Percentiles rank a stretch among this genome's conserved stretches.
Conservation (phyloP, 306 rosid species). For the Rosa persica region DNA sequence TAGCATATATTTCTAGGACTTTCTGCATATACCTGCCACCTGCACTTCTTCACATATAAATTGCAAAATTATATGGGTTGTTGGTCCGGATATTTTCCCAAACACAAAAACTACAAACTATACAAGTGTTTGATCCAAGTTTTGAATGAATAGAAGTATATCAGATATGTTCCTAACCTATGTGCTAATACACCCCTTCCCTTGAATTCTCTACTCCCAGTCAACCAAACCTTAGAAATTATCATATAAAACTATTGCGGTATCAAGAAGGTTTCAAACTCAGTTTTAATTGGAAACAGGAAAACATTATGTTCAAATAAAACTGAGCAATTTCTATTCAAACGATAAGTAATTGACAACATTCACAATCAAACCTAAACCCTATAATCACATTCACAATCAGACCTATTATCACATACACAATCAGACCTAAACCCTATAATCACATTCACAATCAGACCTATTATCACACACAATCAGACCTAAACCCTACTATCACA, state of each 20-base stretch:
- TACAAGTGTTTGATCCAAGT: too few relatives aligned
- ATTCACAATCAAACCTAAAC: not conserved
- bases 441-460: too few relatives aligned
- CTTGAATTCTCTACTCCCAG: too few relatives aligned
- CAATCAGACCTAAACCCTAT: too few relatives aligned
- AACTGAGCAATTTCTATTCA: not conserved
- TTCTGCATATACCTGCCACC: too few relatives aligned
- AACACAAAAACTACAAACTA: not conserved
- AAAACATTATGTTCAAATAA: slow-evolving; percentile 4
- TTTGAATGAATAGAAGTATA: not conserved
- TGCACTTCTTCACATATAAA: too few relatives aligned
- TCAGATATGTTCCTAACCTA: not conserved
- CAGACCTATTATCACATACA: too few relatives aligned
- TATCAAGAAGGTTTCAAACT: not conserved
- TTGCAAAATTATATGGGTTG: not conserved
- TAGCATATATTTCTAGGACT: too few relatives aligned
- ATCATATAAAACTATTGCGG: not conserved
- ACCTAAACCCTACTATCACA: too few relatives aligned
- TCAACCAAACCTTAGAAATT: too few relatives aligned
- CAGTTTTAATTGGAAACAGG: not conserved
- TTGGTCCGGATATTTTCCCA: not conserved
- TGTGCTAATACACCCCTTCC: not conserved
- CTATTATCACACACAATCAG: too few relatives aligned
- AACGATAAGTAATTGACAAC: slow-evolving; percentile 27
- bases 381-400: too few relatives aligned